phyloP scores from a whole-genome alignment of 108 stramenopile genomes.

The Schizochytrium sp. region DNA sequence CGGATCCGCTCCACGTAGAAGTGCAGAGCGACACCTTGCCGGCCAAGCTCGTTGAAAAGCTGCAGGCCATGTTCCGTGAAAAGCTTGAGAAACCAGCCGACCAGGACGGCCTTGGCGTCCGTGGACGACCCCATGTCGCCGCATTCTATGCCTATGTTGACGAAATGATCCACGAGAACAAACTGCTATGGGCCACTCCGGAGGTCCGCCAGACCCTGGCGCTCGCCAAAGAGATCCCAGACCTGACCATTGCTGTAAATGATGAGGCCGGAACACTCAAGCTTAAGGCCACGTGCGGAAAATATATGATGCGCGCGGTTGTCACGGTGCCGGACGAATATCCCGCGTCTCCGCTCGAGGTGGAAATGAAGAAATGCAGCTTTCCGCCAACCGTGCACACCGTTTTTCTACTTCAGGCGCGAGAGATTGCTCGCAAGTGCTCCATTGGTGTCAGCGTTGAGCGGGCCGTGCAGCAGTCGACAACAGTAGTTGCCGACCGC shows the following conservation, averaged over 20 bases:
- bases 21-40: not conserved
- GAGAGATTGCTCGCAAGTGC: not conserved
- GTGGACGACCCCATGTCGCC: not conserved
- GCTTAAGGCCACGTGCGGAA: not conserved
- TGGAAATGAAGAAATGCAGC: not conserved
- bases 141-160: not conserved
- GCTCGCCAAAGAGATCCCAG: not conserved
- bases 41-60: constrained; percentile 13
- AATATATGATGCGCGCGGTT: not conserved
- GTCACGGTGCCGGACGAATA: not conserved
- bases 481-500: not conserved
- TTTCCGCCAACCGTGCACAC: not conserved
- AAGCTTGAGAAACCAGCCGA: not conserved
- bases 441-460: not conserved
- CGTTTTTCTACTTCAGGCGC: not conserved
- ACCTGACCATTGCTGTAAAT: not conserved
- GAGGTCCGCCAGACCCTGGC: not conserved
- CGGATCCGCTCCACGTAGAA: not conserved
- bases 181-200: not conserved
- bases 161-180: constrained; percentile 3
- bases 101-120: not conserved
- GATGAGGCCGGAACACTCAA: not conserved
- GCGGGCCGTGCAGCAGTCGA: constrained; percentile 1
- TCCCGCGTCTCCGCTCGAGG: not conserved
- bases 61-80: not conserved